Percentiles rank a stretch among this genome's conserved stretches.
Evolutionary conservation across 2,329 filamentous ascomycete species (phyloP).

Genomic region (Chaetomium sp.): DNA sequence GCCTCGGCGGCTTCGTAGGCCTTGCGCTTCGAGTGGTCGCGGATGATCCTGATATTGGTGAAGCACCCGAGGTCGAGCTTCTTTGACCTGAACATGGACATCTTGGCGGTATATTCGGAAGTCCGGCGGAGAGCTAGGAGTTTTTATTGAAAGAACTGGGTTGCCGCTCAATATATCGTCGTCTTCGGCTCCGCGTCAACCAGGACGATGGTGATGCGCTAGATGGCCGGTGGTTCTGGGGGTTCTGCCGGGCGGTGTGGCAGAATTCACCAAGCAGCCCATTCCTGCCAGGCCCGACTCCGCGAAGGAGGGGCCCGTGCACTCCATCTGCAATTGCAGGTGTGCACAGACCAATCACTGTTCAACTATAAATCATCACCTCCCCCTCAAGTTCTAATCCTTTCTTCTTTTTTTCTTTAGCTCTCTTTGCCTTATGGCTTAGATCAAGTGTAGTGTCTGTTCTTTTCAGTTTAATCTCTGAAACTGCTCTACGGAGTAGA

Average conservation of each 20-base stretch:
- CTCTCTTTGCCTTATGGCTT: slow-evolving; percentile 67
- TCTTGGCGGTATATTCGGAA: slow-evolving; percentile 46
- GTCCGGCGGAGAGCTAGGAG: no score
- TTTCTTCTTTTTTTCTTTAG: slow-evolving; percentile 52
- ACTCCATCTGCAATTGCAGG: slow-evolving; percentile 4
- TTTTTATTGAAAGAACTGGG: background rate
- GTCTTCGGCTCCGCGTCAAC: background rate
- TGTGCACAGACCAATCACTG: slow-evolving; percentile 32
- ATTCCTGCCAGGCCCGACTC: no score
- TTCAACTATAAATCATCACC: slow-evolving; percentile 30
- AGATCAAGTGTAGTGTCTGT: slow-evolving; percentile 63
- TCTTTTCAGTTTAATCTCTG: slow-evolving; percentile 50
- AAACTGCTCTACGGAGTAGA: slow-evolving; percentile 67
- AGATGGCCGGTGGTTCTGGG: background rate
- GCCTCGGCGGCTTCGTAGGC: slow-evolving; percentile 85
- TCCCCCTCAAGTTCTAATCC: slow-evolving; percentile 22
- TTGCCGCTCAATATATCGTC: slow-evolving; percentile 2
- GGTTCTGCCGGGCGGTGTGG: slow-evolving; percentile 23
- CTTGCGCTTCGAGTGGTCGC: slow-evolving; percentile 96
- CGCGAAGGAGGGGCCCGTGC: background rate
- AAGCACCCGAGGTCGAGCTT: slow-evolving; percentile 88
- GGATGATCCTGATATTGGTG: slow-evolving; percentile 81
- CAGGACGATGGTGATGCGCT: background rate
- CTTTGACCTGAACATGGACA: slow-evolving; percentile 87
- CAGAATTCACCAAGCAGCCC: background rate